These are phyloP conservation scores for Anisogramma anomala DNA, from an alignment of 2,329 filamentous ascomycete species.

Conservation along the genomic window DNA sequence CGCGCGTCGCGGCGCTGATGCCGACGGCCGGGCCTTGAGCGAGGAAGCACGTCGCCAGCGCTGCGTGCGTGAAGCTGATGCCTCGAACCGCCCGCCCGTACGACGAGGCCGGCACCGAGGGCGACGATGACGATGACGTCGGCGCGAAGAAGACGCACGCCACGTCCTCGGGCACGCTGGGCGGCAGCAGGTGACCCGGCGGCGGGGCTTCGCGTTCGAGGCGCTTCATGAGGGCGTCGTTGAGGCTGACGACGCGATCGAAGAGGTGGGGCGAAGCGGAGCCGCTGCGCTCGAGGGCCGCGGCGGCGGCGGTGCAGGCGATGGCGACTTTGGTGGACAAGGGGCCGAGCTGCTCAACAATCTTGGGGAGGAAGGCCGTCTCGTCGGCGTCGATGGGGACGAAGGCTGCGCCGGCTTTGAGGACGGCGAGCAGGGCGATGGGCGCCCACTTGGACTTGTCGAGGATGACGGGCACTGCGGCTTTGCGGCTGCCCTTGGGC, in stretches of 20 bases:
- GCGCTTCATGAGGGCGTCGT: conserved; percentile 12
- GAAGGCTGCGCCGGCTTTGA: conserved; percentile 44
- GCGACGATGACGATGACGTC: conserved; percentile 43
- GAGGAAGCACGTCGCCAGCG: conserved; percentile 42
- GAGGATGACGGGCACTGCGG: conserved; percentile 54
- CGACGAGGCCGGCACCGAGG: no score
- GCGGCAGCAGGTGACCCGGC: conserved; percentile 16
- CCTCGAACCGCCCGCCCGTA: conserved; percentile 48
- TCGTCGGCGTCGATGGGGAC: conserved; percentile 38
- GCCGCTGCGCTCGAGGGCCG: conserved; percentile 3
- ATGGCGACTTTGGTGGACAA: conserved; percentile 9
- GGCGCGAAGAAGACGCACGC: conserved; percentile 53
- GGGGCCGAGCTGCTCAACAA: conserved; percentile 13
- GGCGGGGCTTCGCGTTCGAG: conserved; percentile 10
- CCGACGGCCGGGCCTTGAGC: conserved; percentile 39
- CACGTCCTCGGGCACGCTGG: conserved; percentile 30
- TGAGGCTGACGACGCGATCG: conserved; percentile 10
- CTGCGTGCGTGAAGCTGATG: conserved; percentile 49
- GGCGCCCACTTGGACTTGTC: conserved; percentile 60
- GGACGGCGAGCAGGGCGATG: conserved; percentile 55
- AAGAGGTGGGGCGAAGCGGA: conserved; percentile 5
- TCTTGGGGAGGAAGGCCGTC: conserved; percentile 21
- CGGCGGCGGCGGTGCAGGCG: conserved; percentile 10
- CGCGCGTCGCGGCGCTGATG: conserved; percentile 39
- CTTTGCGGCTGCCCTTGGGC: conserved; percentile 25